Evolutionary conservation across 495 filamentous ascomycete genomes (phyloP).

Genomic region (Hypoxylon fuscum): DNA sequence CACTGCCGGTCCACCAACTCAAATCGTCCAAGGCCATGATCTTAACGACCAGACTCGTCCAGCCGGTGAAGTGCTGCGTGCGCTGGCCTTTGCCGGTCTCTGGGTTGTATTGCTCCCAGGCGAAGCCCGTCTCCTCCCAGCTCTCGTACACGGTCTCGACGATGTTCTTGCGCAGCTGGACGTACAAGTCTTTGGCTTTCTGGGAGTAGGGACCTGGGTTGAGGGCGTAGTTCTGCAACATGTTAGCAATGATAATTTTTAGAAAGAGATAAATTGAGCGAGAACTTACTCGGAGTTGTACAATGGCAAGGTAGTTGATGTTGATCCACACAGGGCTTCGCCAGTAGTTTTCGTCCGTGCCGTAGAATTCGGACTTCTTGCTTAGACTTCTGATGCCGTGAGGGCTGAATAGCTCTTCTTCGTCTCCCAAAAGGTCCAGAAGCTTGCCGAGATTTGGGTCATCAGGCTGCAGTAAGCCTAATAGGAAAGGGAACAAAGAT

Average conservation of each 20-base stretch:
- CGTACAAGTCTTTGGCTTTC: conserved; percentile 78
- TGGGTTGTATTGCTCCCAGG: conserved; percentile 98
- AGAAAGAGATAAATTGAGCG: conserved; percentile 25
- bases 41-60: conserved; percentile 97
- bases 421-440: conserved; percentile 79
- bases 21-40: conserved; percentile 84
- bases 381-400: conserved; percentile 89
- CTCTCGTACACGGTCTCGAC: conserved; percentile 87
- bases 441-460: conserved; percentile 75
- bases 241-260: conserved; percentile 24
- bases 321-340: conserved; percentile 96
- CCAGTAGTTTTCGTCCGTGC: conserved; percentile 97
- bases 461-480: conserved; percentile 74
- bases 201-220: conserved; percentile 72
- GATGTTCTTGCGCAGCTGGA: conserved; percentile 78
- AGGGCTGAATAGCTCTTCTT: conserved; percentile 86
- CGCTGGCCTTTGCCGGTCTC: conserved; percentile 91
- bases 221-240: conserved; percentile 61
- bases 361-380: conserved; percentile 82
- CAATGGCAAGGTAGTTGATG: conserved; percentile 91
- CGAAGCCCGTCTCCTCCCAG: conserved; percentile 93
- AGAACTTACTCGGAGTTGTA: conserved; percentile 78
- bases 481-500: conserved; percentile 91
- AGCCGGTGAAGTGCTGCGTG: conserved; percentile 97
- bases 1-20: conserved; percentile 15